Percentiles rank a stretch among this genome's conserved stretches.
These are phyloP conservation scores for Vitis rotundifolia DNA, from an alignment of 164 flowering plant genomes.

Conservation along the genomic window DNA sequence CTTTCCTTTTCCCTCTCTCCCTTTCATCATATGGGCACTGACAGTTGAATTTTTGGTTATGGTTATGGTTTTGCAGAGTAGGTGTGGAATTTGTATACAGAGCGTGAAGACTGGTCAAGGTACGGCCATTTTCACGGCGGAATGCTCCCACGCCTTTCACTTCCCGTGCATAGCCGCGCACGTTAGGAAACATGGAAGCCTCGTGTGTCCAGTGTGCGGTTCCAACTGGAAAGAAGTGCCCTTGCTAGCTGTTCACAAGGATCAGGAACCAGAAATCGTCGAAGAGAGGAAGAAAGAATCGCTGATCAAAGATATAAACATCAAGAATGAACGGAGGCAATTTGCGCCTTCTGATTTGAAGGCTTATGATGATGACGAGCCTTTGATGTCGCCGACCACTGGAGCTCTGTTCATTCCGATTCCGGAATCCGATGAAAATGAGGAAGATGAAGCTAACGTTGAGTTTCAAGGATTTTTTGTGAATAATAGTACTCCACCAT, in stretches of 20 bases:
- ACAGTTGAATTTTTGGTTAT: neutral
- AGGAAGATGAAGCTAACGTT: conserved; percentile 33
- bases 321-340: neutral
- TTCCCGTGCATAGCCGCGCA: conserved; percentile 80
- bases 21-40: neutral
- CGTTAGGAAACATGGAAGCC: conserved; percentile 42
- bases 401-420: conserved; percentile 55
- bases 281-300: neutral
- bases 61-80: conserved; percentile 40
- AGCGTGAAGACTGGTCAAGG: conserved; percentile 84
- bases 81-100: conserved; percentile 81
- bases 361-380: conserved; percentile 81
- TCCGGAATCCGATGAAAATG: conserved; percentile 71
- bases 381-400: conserved; percentile 52
- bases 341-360: conserved; percentile 19
- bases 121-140: conserved; percentile 88
- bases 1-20: neutral
- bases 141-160: conserved; percentile 86
- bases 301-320: neutral
- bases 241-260: conserved; percentile 42
- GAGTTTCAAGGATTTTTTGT: conserved; percentile 84
- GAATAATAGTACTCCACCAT: conserved; percentile 16
- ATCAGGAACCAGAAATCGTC: neutral
- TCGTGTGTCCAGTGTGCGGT: conserved; percentile 77
- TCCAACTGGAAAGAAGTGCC: conserved; percentile 72